phyloP scores from a whole-genome alignment of 306 rosid genomes.

The Carpinus viminea region DNA sequence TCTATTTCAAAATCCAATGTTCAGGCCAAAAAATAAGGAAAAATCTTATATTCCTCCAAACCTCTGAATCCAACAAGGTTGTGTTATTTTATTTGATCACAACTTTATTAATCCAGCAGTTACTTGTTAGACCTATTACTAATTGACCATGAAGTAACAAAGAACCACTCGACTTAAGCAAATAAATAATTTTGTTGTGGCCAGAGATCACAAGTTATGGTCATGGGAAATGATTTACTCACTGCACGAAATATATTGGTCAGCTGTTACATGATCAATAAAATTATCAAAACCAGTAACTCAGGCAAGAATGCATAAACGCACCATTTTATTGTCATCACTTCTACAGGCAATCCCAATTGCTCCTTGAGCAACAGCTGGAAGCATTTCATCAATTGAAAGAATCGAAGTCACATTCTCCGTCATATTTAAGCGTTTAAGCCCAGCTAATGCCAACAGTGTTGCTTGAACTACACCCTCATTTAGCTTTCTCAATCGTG shows the following conservation, averaged over 20 bases:
- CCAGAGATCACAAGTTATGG: not conserved
- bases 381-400: slow-evolving; percentile 64
- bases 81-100: not conserved
- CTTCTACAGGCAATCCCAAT: slow-evolving; percentile 66
- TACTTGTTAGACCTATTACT: not conserved
- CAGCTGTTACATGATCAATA: not conserved
- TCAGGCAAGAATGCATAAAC: slow-evolving; percentile 18
- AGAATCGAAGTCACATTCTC: slow-evolving; percentile 55
- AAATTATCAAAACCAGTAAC: not conserved
- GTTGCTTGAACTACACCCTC: slow-evolving; percentile 96
- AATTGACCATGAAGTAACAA: not conserved
- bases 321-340: slow-evolving; percentile 70
- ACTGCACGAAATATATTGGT: not conserved
- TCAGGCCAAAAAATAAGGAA: not conserved
- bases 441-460: slow-evolving; percentile 92
- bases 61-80: not conserved
- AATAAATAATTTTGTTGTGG: not conserved
- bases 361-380: slow-evolving; percentile 75
- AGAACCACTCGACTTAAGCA: not conserved
- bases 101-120: not conserved
- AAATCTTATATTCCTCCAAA: not conserved
- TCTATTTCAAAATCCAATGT: not conserved
- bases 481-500: slow-evolving; percentile 74
- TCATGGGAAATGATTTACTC: not conserved
- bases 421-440: slow-evolving; percentile 70